Base-by-base conservation (phyloP, 495 filamentous ascomycete species). In the Trichoderma orchidacearum region DNA sequence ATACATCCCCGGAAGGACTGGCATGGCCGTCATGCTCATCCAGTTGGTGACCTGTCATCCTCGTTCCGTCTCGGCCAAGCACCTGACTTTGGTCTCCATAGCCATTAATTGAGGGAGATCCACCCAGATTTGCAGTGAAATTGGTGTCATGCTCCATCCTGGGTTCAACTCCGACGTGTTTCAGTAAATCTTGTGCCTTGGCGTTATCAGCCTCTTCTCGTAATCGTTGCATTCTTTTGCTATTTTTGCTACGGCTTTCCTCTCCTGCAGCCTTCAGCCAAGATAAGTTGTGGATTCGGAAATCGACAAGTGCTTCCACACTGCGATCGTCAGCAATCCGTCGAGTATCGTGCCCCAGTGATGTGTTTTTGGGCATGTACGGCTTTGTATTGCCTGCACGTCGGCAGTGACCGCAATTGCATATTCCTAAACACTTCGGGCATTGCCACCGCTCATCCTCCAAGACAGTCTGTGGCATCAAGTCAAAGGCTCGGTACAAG, bases 251-350 rank as follows among this genome's bases (percentile, higher is more conserved):
- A 30, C 75, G 71, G 52, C 73, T 70, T 23, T 75, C 74, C 36
- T 78, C 77, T n/a, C 73, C 76, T 21, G 66, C 60, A 8, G 63
- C 72, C 56, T 76, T 78, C 53, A 95, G 65, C 87, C 89, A 94
- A 28, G 74, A 77, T 7, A 90, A 68, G 67, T 97, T 97, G 15
- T 90, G 89, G 25, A 84, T 74, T 12, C 83, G 78, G 69, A 95
- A 93, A 61, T 95, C 86, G 9, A 96, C 87, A 13, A 96, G 73
- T 35, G 81, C 81, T 64, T 97, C 90, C 12, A 92, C 81, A 65
- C 90, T 95, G 50, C 93, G 82, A 51, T 84, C 84, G 67, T 98
- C 93, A 15, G 91, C 90, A 30, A 96, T 80, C 32, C 85, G 85
- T 45, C 78, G 84, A 1, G 93, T 97, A 56, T 96, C 90, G 64